Conservation (phyloP, 2,329 filamentous ascomycete genomes). For the Zarea fungicola region DNA sequence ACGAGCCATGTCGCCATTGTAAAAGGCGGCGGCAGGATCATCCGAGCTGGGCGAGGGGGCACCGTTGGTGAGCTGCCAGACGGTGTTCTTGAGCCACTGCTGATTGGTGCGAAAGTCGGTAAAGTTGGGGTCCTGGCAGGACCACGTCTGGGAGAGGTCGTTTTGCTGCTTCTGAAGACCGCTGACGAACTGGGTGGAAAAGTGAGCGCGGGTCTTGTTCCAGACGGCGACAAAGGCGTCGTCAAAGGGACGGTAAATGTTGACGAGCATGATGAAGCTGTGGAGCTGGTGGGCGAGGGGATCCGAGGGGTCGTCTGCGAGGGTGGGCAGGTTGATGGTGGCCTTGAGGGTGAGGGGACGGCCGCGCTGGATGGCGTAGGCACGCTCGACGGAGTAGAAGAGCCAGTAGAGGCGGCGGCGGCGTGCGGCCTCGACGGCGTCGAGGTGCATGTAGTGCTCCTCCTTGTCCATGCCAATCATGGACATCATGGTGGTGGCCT, state of each 20-base stretch:
- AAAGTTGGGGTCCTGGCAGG: constrained; percentile 49
- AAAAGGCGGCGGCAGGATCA: constrained; percentile 53
- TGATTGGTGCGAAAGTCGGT: constrained; percentile 54
- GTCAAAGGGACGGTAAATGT: constrained; percentile 62
- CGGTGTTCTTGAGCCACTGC: constrained; percentile 59
- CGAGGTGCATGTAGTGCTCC: constrained; percentile 55
- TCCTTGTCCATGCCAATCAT: constrained; percentile 58
- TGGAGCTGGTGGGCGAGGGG: constrained; percentile 47
- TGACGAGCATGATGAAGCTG: constrained; percentile 55
- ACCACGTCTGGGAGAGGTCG: constrained; percentile 47
- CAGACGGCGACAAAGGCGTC: constrained; percentile 58
- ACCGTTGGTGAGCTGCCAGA: constrained; percentile 58
- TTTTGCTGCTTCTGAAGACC: constrained; percentile 58
- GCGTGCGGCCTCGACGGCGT: constrained; percentile 55
- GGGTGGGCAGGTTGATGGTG: constrained; percentile 59
- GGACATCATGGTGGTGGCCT: constrained; percentile 66
- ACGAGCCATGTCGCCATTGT: constrained; percentile 56
- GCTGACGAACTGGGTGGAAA: constrained; percentile 51
- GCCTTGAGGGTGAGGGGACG: constrained; percentile 66
- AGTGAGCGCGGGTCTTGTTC: constrained; percentile 58
- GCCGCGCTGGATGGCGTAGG: constrained; percentile 66
- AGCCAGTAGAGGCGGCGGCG: constrained; percentile 68
- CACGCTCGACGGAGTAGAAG: constrained; percentile 62
- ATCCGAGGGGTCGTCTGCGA: constrained; percentile 56
- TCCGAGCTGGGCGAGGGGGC: constrained; percentile 37